These are phyloP conservation scores for Lipomyces spencermartinsiae DNA, from an alignment of 805 yeast genomes.

Conservation along the genomic window DNA sequence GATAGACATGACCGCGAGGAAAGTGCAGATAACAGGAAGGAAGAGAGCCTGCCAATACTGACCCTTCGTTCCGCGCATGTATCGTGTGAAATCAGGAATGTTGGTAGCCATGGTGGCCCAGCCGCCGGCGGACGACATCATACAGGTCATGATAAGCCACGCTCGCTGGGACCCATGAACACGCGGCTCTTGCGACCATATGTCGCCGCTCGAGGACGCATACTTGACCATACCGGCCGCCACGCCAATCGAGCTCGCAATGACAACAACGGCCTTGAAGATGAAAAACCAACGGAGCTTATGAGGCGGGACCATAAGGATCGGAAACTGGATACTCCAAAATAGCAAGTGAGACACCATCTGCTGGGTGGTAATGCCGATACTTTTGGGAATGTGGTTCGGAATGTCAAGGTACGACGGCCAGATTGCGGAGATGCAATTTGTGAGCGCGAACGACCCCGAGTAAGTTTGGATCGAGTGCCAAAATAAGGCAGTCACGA, in stretches of 20 bases:
- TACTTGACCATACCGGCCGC: slow-evolving; percentile 37
- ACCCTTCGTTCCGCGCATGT: slow-evolving; percentile 27
- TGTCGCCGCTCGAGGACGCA: slow-evolving; percentile 31
- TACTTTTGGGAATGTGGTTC: slow-evolving; percentile 32
- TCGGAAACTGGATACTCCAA: slow-evolving; percentile 37
- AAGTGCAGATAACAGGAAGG: slow-evolving; percentile 36
- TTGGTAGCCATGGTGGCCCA: slow-evolving; percentile 45
- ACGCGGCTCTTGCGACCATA: slow-evolving; percentile 30
- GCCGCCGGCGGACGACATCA: slow-evolving; percentile 42
- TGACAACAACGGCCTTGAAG: slow-evolving; percentile 36
- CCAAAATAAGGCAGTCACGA: slow-evolving; percentile 39
- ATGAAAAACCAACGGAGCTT: slow-evolving; percentile 37
- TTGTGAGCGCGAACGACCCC: slow-evolving; percentile 35
- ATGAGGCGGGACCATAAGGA: slow-evolving; percentile 37
- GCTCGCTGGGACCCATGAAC: slow-evolving; percentile 39
- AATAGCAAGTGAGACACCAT: slow-evolving; percentile 32
- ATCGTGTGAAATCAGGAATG: slow-evolving; percentile 40
- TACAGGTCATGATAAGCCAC: slow-evolving; percentile 38
- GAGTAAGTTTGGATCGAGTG: slow-evolving; percentile 37
- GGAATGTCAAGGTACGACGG: slow-evolving; percentile 36
- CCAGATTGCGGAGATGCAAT: slow-evolving; percentile 38
- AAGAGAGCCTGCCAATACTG: slow-evolving; percentile 37
- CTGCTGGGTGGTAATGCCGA: slow-evolving; percentile 38
- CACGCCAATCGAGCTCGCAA: slow-evolving; percentile 32
- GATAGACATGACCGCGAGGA: slow-evolving; percentile 32